These are phyloP conservation scores for Botrytis byssoidea DNA, from an alignment of 2,329 filamentous ascomycete genomes.

Conservation along the genomic window DNA sequence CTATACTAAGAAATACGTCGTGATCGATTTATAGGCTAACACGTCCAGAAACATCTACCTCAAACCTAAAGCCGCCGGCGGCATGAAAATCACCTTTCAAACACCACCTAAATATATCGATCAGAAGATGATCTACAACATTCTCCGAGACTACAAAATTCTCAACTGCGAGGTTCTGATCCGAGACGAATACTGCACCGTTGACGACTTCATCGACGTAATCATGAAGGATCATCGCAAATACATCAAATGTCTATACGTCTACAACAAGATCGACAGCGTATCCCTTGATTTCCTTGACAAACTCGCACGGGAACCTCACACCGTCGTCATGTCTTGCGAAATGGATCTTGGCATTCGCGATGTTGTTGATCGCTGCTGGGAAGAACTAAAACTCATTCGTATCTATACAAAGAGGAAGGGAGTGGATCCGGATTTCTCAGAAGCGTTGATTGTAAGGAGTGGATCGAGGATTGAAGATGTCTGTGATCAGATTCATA, in stretches of 20 bases:
- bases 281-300: slow-evolving; percentile 93
- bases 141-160: slow-evolving; percentile 97
- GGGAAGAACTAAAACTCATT: slow-evolving; percentile 88
- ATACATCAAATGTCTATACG: slow-evolving; percentile 91
- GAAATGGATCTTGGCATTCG: slow-evolving; percentile 90
- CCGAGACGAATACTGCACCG: slow-evolving; percentile 89
- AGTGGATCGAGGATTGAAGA: slow-evolving; percentile 89
- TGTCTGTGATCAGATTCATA: slow-evolving; percentile 92
- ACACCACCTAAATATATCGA: slow-evolving; percentile 85
- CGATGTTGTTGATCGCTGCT: slow-evolving; percentile 92
- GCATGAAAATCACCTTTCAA: slow-evolving; percentile 98
- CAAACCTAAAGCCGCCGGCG: slow-evolving; percentile 91
- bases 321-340: slow-evolving; percentile 97
- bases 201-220: slow-evolving; percentile 98
- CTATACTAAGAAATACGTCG: too few species aligned
- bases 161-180: slow-evolving; percentile 96
- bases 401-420: slow-evolving; percentile 97
- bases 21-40: not conserved
- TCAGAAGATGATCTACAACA: slow-evolving; percentile 98
- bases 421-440: slow-evolving; percentile 83
- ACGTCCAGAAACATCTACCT: slow-evolving; percentile 83
- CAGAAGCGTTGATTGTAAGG: slow-evolving; percentile 89
- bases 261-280: slow-evolving; percentile 99
- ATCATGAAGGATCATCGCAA: slow-evolving; percentile 99
- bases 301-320: slow-evolving; percentile 83